phyloP scores from a whole-genome alignment of 2,329 filamentous ascomycete genomes.

The Ampelomyces quisqualis region DNA sequence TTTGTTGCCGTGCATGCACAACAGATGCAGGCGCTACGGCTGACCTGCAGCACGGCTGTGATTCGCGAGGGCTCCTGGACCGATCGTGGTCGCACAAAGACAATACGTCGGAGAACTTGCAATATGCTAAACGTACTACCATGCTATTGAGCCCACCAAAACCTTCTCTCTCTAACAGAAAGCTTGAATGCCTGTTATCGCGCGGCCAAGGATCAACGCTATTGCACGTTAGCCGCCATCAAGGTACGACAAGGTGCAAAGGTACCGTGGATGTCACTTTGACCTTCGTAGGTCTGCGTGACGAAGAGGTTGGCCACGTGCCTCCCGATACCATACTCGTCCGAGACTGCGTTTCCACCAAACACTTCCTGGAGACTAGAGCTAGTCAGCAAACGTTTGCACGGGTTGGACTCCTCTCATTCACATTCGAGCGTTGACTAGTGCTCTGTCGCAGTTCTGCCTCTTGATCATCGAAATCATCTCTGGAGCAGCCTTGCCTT shows the following conservation, averaged over 20 bases:
- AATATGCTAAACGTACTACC: too few species aligned
- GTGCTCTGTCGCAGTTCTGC: constrained; percentile 91
- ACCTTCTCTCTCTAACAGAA: constrained; percentile 60
- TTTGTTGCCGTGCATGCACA: constrained; percentile 19
- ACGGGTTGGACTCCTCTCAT: constrained; percentile 16
- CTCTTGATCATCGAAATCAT: constrained; percentile 98
- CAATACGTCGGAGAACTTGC: too few species aligned
- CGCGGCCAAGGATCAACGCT: constrained; percentile 54
- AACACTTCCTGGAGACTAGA: constrained; percentile 85
- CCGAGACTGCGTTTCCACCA: constrained; percentile 95
- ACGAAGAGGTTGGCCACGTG: constrained; percentile 97
- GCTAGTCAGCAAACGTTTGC: constrained; percentile 12
- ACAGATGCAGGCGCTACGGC: constrained; percentile 12
- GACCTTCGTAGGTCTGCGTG: constrained; percentile 96
- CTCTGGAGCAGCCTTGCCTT: constrained; percentile 82
- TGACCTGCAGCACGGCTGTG: constrained; percentile 4
- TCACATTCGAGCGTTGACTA: constrained; percentile 71
- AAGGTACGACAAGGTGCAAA: constrained; percentile 25
- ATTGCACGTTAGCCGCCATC: constrained; percentile 32
- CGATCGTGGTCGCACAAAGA: not conserved
- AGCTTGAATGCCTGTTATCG: constrained; percentile 69
- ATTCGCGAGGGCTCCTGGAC: not conserved
- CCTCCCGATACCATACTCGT: constrained; percentile 92
- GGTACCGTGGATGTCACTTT: constrained; percentile 95
- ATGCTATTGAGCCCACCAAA: too few species aligned